Base-by-base conservation (phyloP, 495 filamentous ascomycete genomes). In the Hypomontagnella monticulosa region DNA sequence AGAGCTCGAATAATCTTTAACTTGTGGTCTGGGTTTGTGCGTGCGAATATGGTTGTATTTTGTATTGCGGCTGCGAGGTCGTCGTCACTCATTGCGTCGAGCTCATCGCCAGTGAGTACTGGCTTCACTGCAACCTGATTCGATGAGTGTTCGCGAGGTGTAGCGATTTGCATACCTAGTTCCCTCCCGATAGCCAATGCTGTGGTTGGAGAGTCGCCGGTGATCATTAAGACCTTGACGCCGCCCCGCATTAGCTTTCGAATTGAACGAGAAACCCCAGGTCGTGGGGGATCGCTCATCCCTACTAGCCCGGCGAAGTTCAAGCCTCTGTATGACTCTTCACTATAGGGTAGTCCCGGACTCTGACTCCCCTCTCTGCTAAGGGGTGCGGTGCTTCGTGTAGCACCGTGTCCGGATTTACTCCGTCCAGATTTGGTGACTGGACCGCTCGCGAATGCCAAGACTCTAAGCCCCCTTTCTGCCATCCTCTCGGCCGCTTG, bases 171-270 rank as follows among this genome's bases (percentile, higher is more conserved):
- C 91, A 99, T 99, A 47, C 95, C 94, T 19, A 99, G 85, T 75
- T 96, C 93, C 76, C 85, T 91, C 15, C 89, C 95, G 71, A 98
- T 97, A 1, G 95, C 95, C 37, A 97, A 81, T 11, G 95, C 95
- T 0, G 95, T 99, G 4, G 91, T 93, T 69, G 97, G 91, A 11
- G 95, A 89, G 76, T 99, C 95, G 56, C 95, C 95, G 9, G 95
- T 99, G 65, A 99, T 98, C 95, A 99, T 99, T 66, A 98, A 96
- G 32, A 98, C 89, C 69, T 92, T 92, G 50, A 99, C 96, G 8
- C 92, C 91, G 41, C 95, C 94, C 47, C 92, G 85, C 89, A 98
- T 95, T 52, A 99, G 79, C 37, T 91, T 90, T 65, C 92, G 84
- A 64, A 99, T 98, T 10, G 93, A 89, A 54, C 90, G 89, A 67